Conservation (phyloP, 257 asterid genomes). For the Plantago major region DNA sequence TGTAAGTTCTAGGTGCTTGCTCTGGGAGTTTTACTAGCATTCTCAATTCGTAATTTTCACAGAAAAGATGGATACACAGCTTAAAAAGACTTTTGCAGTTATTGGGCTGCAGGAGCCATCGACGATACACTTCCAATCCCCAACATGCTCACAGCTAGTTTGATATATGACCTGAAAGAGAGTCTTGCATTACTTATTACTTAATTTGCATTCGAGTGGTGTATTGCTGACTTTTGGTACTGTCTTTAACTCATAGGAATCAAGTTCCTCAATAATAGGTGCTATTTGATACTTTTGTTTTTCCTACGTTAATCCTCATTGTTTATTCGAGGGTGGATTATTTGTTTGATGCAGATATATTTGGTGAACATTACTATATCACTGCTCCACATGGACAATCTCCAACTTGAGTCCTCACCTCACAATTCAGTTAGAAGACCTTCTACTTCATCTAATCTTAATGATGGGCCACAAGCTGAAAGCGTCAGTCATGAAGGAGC, state of each 20-base stretch:
- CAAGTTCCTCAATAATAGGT: not conserved
- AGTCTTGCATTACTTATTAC: no score
- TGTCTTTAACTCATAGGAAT: slow-evolving; percentile 3
- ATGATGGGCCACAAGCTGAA: slow-evolving; percentile 41
- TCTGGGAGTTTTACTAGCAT: no score
- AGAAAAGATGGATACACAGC: no score
- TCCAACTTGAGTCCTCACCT: slow-evolving; percentile 49
- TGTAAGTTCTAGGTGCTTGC: no score
- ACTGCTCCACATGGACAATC: slow-evolving; percentile 81
- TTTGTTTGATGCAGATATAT: slow-evolving; percentile 63
- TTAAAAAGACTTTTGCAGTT: no score
- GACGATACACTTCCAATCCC: no score
- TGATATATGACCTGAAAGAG: no score
- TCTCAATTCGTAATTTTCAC: no score
- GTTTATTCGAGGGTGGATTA: slow-evolving; percentile 25
- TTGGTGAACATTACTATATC: slow-evolving; percentile 81
- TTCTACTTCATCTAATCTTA: slow-evolving; percentile 39
- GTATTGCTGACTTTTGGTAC: no score
- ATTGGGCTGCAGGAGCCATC: no score
- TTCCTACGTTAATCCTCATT: slow-evolving; percentile 18
- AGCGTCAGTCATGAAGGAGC: slow-evolving; percentile 47
- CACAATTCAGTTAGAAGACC: slow-evolving; percentile 42
- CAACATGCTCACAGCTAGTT: no score
- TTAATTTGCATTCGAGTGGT: no score
- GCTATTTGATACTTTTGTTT: slow-evolving; percentile 14